These are phyloP conservation scores for Aureobasidium sp. DNA, from an alignment of 2,329 filamentous ascomycete species.

Conservation along the genomic window DNA sequence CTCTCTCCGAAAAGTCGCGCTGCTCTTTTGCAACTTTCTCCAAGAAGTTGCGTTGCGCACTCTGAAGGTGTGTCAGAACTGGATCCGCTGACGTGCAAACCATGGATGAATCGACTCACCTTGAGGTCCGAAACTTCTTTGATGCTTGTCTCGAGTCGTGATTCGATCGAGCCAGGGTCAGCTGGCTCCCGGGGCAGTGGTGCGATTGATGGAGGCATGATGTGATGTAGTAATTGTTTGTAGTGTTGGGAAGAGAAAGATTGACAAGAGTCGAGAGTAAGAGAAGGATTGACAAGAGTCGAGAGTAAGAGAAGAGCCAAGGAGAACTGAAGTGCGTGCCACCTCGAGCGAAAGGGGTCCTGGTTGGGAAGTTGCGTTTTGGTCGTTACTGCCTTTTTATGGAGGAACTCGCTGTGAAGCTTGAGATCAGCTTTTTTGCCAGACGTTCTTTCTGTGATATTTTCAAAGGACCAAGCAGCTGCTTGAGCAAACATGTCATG, in stretches of 20 bases:
- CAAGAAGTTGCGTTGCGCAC: too few species aligned
- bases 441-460: too few species aligned
- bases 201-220: neutral
- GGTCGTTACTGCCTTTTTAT: neutral
- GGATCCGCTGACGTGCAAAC: too few species aligned
- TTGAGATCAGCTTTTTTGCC: too few species aligned
- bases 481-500: too few species aligned
- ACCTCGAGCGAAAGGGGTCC: too few species aligned
- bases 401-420: neutral
- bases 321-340: neutral
- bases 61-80: too few species aligned
- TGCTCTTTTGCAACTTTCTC: too few species aligned
- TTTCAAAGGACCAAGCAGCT: too few species aligned
- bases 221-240: neutral
- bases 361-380: neutral
- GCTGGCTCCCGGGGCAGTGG: neutral
- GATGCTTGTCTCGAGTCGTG: neutral
- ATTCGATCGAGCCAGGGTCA: neutral
- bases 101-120: neutral
- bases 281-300: neutral
- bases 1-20: too few species aligned
- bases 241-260: neutral
- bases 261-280: too few species aligned
- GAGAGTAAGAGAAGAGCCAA: neutral
- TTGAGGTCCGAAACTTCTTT: neutral